These are phyloP conservation scores for Stephanodiscus triporus DNA, from an alignment of 108 stramenopile species.

Conservation along the genomic window DNA sequence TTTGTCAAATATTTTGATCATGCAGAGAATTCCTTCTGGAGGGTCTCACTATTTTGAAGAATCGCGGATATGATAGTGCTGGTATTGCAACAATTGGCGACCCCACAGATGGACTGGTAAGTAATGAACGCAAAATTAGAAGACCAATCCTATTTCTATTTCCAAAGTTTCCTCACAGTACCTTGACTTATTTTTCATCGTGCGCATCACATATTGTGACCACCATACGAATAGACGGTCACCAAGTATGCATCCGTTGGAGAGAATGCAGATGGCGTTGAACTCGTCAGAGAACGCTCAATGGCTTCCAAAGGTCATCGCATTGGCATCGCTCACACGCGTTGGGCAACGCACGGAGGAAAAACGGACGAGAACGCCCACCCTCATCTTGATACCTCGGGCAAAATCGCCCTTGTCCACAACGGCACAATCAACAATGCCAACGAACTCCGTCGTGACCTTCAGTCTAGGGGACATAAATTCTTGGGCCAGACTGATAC, in stretches of 20 bases:
- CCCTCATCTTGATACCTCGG: conserved; percentile 92
- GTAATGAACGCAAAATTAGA: not conserved
- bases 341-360: conserved; percentile 99
- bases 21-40: conserved; percentile 81
- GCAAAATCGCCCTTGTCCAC: conserved; percentile 97
- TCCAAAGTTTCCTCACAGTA: not conserved
- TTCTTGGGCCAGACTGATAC: conserved; percentile 98
- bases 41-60: conserved; percentile 95
- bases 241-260: conserved; percentile 97
- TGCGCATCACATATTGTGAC: not conserved
- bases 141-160: not conserved
- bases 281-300: conserved; percentile 81
- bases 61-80: conserved; percentile 98
- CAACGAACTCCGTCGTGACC: conserved; percentile 86
- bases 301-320: conserved; percentile 63
- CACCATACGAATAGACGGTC: conserved; percentile 50
- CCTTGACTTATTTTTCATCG: conserved; percentile 1
- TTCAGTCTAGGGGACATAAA: conserved; percentile 79
- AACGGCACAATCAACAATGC: conserved; percentile 99
- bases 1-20: not conserved
- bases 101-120: conserved; percentile 36
- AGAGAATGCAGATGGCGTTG: conserved; percentile 92
- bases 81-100: conserved; percentile 90
- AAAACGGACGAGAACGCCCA: conserved; percentile 99
- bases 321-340: conserved; percentile 98